Percentiles rank a stretch among this genome's conserved stretches.
These are phyloP conservation scores for Ophiognomonia clavigignenti-juglandacearum DNA, from an alignment of 2,329 filamentous ascomycete genomes.

Conservation along the genomic window DNA sequence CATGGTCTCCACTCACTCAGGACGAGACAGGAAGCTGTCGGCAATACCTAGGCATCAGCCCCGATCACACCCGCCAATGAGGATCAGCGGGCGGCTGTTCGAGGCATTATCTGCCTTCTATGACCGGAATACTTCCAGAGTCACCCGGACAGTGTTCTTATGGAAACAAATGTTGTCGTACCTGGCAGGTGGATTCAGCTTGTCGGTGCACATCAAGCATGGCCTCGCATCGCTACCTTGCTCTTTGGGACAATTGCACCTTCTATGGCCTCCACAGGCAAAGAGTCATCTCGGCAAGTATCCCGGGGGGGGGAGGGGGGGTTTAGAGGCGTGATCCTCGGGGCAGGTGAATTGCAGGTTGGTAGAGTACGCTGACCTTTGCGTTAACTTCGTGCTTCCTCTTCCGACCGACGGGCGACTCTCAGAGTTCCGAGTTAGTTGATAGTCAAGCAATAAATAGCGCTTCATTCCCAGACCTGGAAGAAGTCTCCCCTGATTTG, in stretches of 20 bases:
- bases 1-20: no score
- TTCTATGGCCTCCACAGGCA: neutral
- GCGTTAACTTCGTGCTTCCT: neutral
- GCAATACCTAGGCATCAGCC: no score
- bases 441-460: neutral
- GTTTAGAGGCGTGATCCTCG: neutral
- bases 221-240: neutral
- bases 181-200: constrained; percentile 4
- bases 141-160: neutral
- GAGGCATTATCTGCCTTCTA: neutral
- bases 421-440: neutral
- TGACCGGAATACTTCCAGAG: neutral
- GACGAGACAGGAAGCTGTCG: no score
- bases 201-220: neutral
- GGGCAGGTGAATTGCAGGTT: neutral
- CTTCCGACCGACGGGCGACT: no score
- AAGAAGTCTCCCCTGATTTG: no score
- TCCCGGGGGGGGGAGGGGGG: no score
- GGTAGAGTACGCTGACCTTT: neutral
- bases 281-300: no score
- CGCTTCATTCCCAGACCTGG: neutral
- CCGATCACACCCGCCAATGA: no score
- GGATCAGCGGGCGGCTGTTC: neutral
- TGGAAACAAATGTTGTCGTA: neutral
- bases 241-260: no score